Evolutionary conservation across 2,329 filamentous ascomycete species (phyloP), one percentile per base, ranked within the genome.

Genomic region (Sclerotinia borealis): DNA sequence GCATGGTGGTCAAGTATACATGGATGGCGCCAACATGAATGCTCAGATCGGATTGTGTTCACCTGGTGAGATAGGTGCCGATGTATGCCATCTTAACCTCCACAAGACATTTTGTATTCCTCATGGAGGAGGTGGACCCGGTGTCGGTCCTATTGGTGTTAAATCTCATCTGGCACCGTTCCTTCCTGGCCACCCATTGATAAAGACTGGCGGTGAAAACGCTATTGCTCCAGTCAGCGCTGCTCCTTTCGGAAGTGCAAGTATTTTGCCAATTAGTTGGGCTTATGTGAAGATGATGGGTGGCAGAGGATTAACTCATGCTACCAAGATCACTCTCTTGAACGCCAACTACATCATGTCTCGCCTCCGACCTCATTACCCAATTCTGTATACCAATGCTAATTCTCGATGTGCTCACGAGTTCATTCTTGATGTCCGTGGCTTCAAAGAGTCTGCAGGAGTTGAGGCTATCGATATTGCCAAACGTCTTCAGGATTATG

Each of bases 41-140:
- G 93, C 93, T 22, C 93, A 98, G 77, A 97, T 98, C 68, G 93
- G 93, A 15, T 84, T 98, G 13, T 96, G 92, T 80, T 96, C 92
- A 0, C 93, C 93, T 1, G 93, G 93, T 45, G 92, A 96, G 76
- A 96, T 98, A 69, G 93, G 93, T 25, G 93, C 93, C 36, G 93
- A 98, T 75, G 93, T 97, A 45, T 98, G 93, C 83, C 93, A 97
- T 79, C 82, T 98, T 65, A 98, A 98, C 78, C 83, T 98, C 48
- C 93, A 98, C 85, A 98, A 98, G 84, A 98, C 93, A 3, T 98
- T 98, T 82, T 98, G 93, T 76, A 98, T 98, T 72, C 93, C 93
- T 52, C 93, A 98, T 77, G 93, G 93, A 62, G 93, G 93, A 67
- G 93, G 93, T 68, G 93, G 93, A 19, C 93, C 93, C 11, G 93